Conservation (phyloP, 768 basidiomycete species). For the Fomitopsis pulvina region DNA sequence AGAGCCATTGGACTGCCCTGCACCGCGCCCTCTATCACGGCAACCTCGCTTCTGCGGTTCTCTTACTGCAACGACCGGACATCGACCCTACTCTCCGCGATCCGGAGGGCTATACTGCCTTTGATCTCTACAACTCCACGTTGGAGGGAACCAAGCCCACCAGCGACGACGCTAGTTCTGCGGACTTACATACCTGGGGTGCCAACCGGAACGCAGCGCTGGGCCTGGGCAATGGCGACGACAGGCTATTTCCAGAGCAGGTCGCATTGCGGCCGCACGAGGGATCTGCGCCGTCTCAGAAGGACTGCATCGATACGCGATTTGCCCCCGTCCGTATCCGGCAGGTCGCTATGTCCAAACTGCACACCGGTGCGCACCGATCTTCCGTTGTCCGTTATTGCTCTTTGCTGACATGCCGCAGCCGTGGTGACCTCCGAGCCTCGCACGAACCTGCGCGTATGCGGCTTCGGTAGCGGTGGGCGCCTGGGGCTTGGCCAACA, state of each 20-base stretch:
- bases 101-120: conserved; percentile 82
- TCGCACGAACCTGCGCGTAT: conserved; percentile 70
- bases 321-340: conserved; percentile 60
- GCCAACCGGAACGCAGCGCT: conserved; percentile 78
- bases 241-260: conserved; percentile 68
- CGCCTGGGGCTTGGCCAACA: conserved; percentile 73
- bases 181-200: conserved; percentile 85
- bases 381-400: background rate
- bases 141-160: conserved; percentile 64
- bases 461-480: conserved; percentile 87
- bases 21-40: conserved; percentile 83
- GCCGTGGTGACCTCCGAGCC: conserved; percentile 68
- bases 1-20: conserved; percentile 88
- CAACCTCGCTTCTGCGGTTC: conserved; percentile 64
- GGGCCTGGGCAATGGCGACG: conserved; percentile 76
- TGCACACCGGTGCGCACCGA: conserved; percentile 67
- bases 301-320: conserved; percentile 31
- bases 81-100: conserved; percentile 73
- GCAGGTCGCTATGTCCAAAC: conserved; percentile 73
- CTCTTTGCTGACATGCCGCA: conserved; percentile 10
- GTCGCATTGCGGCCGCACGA: conserved; percentile 10
- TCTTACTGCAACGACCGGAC: conserved; percentile 71
- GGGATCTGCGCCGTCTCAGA: conserved; percentile 5
- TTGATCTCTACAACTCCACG: conserved; percentile 91
- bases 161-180: conserved; percentile 20